Evolutionary conservation across 2,329 filamentous ascomycete genomes (phyloP).

Genomic region (Epichloe gansuensis): DNA sequence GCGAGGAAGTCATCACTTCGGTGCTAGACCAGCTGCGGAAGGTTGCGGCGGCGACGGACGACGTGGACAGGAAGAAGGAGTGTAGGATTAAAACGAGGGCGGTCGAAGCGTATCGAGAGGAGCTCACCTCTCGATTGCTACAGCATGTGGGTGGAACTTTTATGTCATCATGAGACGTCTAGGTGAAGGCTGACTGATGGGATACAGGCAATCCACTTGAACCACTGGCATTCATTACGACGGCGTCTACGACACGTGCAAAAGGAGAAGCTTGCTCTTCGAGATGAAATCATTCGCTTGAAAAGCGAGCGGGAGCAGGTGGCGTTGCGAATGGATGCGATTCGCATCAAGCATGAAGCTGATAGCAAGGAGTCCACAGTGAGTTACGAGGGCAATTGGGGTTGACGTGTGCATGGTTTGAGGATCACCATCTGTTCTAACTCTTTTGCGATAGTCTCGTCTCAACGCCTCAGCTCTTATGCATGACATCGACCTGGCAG

Average conservation of each 20-base stretch:
- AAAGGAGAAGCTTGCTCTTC: slow-evolving; percentile 42
- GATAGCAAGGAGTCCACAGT: slow-evolving; percentile 41
- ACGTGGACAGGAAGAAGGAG: slow-evolving; percentile 38
- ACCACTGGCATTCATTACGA: slow-evolving; percentile 44
- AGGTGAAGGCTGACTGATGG: background rate
- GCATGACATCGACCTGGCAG: slow-evolving; percentile 49
- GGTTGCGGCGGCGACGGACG: slow-evolving; percentile 24
- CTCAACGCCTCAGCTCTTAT: slow-evolving; percentile 44
- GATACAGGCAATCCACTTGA: slow-evolving; percentile 43
- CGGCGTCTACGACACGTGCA: slow-evolving; percentile 46
- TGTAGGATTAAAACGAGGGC: slow-evolving; percentile 42
- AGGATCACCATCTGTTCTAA: background rate
- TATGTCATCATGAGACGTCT: background rate
- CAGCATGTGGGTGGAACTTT: slow-evolving; percentile 38
- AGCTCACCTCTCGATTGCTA: slow-evolving; percentile 41
- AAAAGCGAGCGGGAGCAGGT: slow-evolving; percentile 50
- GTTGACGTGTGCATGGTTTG: background rate
- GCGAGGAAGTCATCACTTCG: slow-evolving; percentile 45
- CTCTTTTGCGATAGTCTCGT: slow-evolving; percentile 22
- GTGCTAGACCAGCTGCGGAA: slow-evolving; percentile 36
- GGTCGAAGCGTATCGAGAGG: slow-evolving; percentile 46
- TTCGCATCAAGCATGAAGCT: slow-evolving; percentile 47
- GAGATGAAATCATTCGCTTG: slow-evolving; percentile 48
- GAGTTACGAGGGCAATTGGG: slow-evolving; percentile 11
- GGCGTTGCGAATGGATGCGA: slow-evolving; percentile 48